These are phyloP conservation scores for Sphagnum contortum DNA, from an alignment of 225 moss, liverwort and hornwort species.

Conservation along the genomic window DNA sequence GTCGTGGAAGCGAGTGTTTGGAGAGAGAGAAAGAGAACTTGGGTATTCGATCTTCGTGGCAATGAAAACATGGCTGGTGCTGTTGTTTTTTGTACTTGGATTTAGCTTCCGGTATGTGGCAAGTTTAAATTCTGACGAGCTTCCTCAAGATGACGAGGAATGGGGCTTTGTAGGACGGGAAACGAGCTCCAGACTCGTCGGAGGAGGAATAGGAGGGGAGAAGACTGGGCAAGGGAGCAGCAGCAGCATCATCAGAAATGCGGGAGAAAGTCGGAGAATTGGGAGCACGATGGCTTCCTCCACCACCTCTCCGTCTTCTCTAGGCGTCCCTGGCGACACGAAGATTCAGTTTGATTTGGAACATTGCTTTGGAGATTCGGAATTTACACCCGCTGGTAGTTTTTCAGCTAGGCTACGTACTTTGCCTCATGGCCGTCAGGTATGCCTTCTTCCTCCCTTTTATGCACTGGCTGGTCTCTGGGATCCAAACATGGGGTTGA, in stretches of 20 bases:
- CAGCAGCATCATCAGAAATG: too few relatives aligned
- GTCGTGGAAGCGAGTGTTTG: too few relatives aligned
- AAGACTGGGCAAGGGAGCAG: too few relatives aligned
- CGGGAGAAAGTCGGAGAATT: too few relatives aligned
- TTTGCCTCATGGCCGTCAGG: conserved; percentile 60
- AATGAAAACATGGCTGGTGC: conserved; percentile 15
- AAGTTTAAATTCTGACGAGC: conserved; percentile 87
- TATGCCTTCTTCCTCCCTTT: conserved; percentile 1
- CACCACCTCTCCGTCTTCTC: not conserved
- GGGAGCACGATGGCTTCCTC: too few relatives aligned
- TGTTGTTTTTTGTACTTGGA: conserved; percentile 8
- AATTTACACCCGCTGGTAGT: conserved; percentile 52
- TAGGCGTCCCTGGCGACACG: conserved; percentile 13
- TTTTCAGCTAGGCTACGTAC: conserved; percentile 73
- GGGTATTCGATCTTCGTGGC: not conserved
- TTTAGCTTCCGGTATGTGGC: conserved; percentile 10
- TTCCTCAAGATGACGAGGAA: conserved; percentile 87
- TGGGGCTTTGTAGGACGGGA: conserved; percentile 70
- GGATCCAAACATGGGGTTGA: too few relatives aligned
- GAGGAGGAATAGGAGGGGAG: too few relatives aligned
- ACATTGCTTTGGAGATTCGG: conserved; percentile 60
- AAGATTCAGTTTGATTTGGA: conserved; percentile 71
- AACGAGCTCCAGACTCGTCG: not conserved
- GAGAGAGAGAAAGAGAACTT: too few relatives aligned
- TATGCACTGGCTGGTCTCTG: too few relatives aligned